These are phyloP conservation scores for Xylona heveae DNA, from an alignment of 495 filamentous ascomycete genomes.

Conservation along the genomic window DNA sequence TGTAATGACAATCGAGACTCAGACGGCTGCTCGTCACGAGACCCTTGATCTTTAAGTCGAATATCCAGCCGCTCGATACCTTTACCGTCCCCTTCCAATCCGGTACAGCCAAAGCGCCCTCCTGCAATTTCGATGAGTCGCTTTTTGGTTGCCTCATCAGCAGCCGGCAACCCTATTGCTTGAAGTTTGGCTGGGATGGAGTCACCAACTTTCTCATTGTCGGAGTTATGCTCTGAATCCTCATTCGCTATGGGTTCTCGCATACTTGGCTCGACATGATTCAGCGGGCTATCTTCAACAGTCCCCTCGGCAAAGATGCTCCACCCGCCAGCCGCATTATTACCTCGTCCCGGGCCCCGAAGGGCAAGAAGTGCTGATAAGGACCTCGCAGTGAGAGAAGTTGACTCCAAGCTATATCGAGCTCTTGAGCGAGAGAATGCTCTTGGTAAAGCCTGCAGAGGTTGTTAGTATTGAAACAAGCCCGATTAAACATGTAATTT, in stretches of 20 bases:
- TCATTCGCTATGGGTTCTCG: constrained; percentile 9
- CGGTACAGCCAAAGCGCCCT: constrained; percentile 32
- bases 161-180: neutral
- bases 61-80: constrained; percentile 41
- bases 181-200: constrained; percentile 1
- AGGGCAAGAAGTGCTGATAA: constrained; percentile 40
- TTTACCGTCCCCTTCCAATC: constrained; percentile 26
- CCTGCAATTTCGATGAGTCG: constrained; percentile 23
- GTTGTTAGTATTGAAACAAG: neutral
- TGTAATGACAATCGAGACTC: constrained; percentile 14
- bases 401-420: constrained; percentile 41
- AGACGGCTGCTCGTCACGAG: too few relatives aligned
- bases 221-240: too few relatives aligned
- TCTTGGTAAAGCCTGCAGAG: constrained; percentile 37
- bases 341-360: constrained; percentile 42
- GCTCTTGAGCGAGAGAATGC: constrained; percentile 50
- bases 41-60: constrained; percentile 32
- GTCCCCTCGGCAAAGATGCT: constrained; percentile 50
- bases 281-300: constrained; percentile 33
- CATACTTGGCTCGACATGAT: constrained; percentile 27
- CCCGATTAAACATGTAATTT: neutral
- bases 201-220: too few relatives aligned
- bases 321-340: constrained; percentile 54
- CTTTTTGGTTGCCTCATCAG: constrained; percentile 10
- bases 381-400: constrained; percentile 43